Evolutionary conservation across 148 eudicot species (phyloP), one percentile per base, ranked within the genome.

Genomic region (Polygonum maritimum): DNA sequence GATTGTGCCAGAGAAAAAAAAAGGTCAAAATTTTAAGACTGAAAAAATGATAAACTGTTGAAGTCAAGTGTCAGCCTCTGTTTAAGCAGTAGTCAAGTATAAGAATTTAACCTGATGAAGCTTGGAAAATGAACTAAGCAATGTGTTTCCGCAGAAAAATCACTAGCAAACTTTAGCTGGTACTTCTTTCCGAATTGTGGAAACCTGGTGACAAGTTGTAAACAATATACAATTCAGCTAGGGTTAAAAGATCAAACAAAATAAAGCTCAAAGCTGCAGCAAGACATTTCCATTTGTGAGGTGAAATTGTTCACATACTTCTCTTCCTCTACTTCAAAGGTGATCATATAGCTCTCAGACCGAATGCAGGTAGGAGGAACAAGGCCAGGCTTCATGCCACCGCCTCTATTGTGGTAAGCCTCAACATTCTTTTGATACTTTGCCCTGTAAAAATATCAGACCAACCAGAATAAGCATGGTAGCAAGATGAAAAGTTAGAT

Each of bases 111-210:
- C 99, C 99, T 92, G 85, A 95, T 87, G 79, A 95, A 86, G 86
- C 96, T 95, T 58, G 99, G 99, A 80, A 95, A 95, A 84, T 95
- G 99, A 79, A 95, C 99, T 82, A 95, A 87, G 83, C 92, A 92
- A 83, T 95, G 98, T 69, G 97, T 91, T 87, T 95, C 99, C 49
- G 90, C 91, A 78, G 90, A 82, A 78, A 57, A 76, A 74, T 95
- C 99, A 80, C 85, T 83, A n/a, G 98, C 86, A 86, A 92, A 92
- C 83, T 92, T 95, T 84, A 95, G 86, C 87, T 92, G 99, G 83
- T 95, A 95, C 62, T 88, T 95, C 79, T 95, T 95, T 73, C 99
- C 99, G 75, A 92, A 95, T 63, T 89, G 85, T 2, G 99, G 97
- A 77, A 95, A 95, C 91, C 99, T 95, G 82, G 48, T 77, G 74